A percentile compares a stretch with the other conserved stretches of the same genome.
These are phyloP conservation scores for Geotrichum ghanense DNA, from an alignment of 805 yeast species.

Conservation along the genomic window DNA sequence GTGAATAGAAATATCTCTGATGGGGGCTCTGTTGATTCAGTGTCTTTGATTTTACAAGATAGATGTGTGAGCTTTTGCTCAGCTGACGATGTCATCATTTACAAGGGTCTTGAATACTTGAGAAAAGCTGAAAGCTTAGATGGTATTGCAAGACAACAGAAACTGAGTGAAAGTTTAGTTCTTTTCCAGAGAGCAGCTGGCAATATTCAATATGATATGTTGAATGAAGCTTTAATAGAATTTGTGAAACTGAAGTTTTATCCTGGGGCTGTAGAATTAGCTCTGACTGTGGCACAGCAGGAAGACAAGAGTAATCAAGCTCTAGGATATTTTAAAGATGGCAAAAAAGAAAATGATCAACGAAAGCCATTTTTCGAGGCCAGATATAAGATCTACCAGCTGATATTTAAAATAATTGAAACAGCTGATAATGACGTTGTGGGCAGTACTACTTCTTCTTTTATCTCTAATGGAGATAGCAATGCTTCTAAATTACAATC, in stretches of 20 bases:
- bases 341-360: slow-evolving; percentile 38
- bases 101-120: slow-evolving; percentile 86
- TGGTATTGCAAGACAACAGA: slow-evolving; percentile 55
- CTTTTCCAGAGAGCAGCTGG: slow-evolving; percentile 73
- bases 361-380: slow-evolving; percentile 39
- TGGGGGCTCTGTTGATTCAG: slow-evolving; percentile 88
- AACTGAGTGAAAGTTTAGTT: slow-evolving; percentile 59
- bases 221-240: slow-evolving; percentile 68
- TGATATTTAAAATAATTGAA: slow-evolving; percentile 65
- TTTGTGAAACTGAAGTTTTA: slow-evolving; percentile 69
- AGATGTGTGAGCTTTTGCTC: slow-evolving; percentile 94
- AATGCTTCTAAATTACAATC: slow-evolving; percentile 11
- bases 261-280: slow-evolving; percentile 77
- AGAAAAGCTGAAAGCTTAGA: slow-evolving; percentile 70
- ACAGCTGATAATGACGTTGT: slow-evolving; percentile 45
- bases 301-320: slow-evolving; percentile 53
- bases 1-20: slow-evolving; percentile 79
- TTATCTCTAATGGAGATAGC: slow-evolving; percentile 25
- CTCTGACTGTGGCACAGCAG: slow-evolving; percentile 63
- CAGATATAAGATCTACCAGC: slow-evolving; percentile 50
- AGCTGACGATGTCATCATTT: slow-evolving; percentile 82
- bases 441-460: slow-evolving; percentile 32
- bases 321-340: slow-evolving; percentile 43
- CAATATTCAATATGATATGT: slow-evolving; percentile 62
- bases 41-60: slow-evolving; percentile 79